Base-by-base conservation (phyloP, 1,284 basidiomycete species). In the Kalmanozyma brasiliensis region DNA sequence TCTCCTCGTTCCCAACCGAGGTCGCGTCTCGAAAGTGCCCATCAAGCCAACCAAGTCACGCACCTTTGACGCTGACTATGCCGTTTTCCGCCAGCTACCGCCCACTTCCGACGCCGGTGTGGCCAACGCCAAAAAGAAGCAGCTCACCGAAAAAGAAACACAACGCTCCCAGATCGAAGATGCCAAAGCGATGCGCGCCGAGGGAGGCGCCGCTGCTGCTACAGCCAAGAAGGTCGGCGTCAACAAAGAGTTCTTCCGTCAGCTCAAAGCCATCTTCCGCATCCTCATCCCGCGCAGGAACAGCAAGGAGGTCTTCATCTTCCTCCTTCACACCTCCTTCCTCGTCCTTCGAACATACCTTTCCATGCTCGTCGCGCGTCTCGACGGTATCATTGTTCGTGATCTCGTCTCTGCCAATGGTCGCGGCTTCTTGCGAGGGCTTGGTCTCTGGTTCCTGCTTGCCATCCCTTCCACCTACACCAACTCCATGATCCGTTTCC, bases 391-490 rank as follows among this genome's bases (percentile, higher is more conserved):
- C 35, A 92, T 98, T 72, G 94, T 96, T 8, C 84, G 92, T 53
- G 91, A 95, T 82, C 85, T 97, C 53, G 93, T 91, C 47, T 92
- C 90, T 29, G 93, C 92, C 0, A 89, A 97, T 78, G 91, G 89
- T 0, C 87, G 86, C 51, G 93, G 93, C 0, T 97, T 98, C 83
- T 67, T 93, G 14, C 87, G 87, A 47, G 94, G 94, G 0, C 84
- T 98, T 0, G 90, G 86, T 0, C 85, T 93, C 59, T 98, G 94
- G 94, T 96, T 95, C 78, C 84, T 89, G 7, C 86, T 98, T 8
- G 92, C 93, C 0, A 86, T 98, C 23, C 94, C 95, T 0, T 93
- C 91, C 77, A 94, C 93, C 17, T 95, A 94, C 80, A 98, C 94
- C 0, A 98, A 98, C 81, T 90, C 92, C 1, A 94, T 98, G 92